These are phyloP conservation scores for Suillus weaverae DNA, from an alignment of 768 basidiomycete genomes.

Conservation along the genomic window DNA sequence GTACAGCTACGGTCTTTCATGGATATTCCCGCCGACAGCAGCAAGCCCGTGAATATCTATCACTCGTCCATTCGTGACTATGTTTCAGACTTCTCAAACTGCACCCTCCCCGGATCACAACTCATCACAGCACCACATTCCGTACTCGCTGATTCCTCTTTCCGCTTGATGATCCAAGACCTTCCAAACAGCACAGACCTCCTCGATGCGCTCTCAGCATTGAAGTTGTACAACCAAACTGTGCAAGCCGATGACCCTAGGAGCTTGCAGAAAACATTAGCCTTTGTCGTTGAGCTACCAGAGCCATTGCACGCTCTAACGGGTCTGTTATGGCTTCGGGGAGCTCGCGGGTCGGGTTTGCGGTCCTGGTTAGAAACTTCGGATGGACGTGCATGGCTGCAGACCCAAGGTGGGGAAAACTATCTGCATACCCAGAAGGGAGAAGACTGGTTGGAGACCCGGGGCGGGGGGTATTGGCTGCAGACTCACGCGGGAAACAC, in stretches of 20 bases:
- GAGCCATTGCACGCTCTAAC: neutral
- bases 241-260: neutral
- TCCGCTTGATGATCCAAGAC: neutral
- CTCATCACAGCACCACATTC: neutral
- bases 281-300: neutral
- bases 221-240: neutral
- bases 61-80: neutral
- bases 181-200: neutral
- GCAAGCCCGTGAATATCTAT: neutral
- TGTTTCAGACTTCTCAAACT: neutral
- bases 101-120: neutral
- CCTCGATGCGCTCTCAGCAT: neutral
- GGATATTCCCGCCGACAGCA: neutral
- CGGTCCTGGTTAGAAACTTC: neutral
- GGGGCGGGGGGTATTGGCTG: neutral
- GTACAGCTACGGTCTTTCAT: neutral
- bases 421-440: neutral
- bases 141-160: neutral
- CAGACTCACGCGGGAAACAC: neutral
- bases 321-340: neutral
- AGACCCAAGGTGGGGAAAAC: neutral
- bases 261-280: neutral
- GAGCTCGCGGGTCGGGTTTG: neutral
- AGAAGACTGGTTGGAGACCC: neutral
- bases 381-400: neutral